Conservation (phyloP, 2,329 filamentous ascomycete species). For the Eurotiales sp. region DNA sequence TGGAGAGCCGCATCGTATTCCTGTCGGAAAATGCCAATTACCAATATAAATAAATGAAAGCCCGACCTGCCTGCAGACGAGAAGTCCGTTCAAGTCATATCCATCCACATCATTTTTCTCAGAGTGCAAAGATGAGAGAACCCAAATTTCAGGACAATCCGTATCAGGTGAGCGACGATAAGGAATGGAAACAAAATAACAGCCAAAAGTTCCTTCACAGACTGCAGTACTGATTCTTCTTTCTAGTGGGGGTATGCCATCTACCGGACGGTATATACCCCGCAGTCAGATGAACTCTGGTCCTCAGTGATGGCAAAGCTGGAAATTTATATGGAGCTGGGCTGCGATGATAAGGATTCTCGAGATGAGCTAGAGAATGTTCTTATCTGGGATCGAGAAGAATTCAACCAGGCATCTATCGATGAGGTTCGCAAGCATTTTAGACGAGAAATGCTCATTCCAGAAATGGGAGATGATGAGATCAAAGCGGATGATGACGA, state of each 20-base stretch:
- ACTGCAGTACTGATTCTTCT: no score
- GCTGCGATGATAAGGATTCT: not conserved
- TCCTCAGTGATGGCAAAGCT: conserved; percentile 1
- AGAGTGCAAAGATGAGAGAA: not conserved
- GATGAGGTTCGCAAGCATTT: not conserved
- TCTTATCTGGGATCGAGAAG: not conserved
- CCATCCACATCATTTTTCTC: not conserved
- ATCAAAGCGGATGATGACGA: not conserved
- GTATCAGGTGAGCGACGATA: not conserved
- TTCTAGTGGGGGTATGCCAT: conserved; percentile 1
- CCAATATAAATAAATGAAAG: no score
- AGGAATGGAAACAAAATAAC: no score
- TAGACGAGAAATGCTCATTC: not conserved
- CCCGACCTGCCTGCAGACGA: no score
- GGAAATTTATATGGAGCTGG: not conserved
- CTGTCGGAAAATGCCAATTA: no score
- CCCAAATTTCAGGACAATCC: not conserved
- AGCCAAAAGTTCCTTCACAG: not conserved
- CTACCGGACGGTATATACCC: conserved; percentile 3
- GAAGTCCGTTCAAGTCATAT: no score
- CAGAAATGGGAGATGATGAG: conserved; percentile 2
- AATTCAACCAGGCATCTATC: not conserved
- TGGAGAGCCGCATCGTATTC: no score
- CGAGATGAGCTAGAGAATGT: not conserved
- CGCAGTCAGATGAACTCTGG: conserved; percentile 2